A percentile compares a stretch with the other conserved stretches of the same genome.
These are phyloP conservation scores for Inonotus hispidus DNA, from an alignment of 1,284 basidiomycete species.

Conservation along the genomic window DNA sequence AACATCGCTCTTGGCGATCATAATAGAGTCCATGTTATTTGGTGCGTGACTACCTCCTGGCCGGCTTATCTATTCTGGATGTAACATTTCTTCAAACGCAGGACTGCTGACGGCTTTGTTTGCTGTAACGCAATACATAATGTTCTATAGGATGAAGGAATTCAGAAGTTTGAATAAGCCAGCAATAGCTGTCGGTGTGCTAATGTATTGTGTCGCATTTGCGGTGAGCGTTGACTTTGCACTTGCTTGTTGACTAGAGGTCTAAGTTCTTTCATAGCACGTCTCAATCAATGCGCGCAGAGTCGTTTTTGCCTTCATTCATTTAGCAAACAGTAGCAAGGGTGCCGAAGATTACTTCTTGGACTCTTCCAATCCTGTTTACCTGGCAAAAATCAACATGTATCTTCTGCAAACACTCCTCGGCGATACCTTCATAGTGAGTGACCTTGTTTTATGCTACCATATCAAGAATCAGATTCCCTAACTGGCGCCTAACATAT, in stretches of 20 bases:
- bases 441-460: background rate
- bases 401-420: conserved; percentile 20
- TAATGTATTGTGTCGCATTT: conserved; percentile 6
- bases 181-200: background rate
- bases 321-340: conserved; percentile 11
- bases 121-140: background rate
- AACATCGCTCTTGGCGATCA: background rate
- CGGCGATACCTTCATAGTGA: conserved; percentile 15
- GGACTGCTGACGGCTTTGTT: background rate
- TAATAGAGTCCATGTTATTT: conserved; percentile 1
- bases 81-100: background rate
- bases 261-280: background rate
- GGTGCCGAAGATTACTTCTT: conserved; percentile 16
- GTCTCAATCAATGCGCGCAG: conserved; percentile 5
- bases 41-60: background rate
- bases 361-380: conserved; percentile 16
- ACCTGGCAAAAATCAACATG: conserved; percentile 19
- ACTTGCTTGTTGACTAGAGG: background rate
- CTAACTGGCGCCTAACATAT: conserved; percentile 1
- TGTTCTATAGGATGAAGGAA: background rate
- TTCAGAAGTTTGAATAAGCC: background rate
- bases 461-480: background rate
- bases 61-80: background rate
- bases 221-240: background rate
- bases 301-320: conserved; percentile 17